Evolutionary conservation across 305 asterid species (phyloP).

Genomic region (Coffea humblotiana): DNA sequence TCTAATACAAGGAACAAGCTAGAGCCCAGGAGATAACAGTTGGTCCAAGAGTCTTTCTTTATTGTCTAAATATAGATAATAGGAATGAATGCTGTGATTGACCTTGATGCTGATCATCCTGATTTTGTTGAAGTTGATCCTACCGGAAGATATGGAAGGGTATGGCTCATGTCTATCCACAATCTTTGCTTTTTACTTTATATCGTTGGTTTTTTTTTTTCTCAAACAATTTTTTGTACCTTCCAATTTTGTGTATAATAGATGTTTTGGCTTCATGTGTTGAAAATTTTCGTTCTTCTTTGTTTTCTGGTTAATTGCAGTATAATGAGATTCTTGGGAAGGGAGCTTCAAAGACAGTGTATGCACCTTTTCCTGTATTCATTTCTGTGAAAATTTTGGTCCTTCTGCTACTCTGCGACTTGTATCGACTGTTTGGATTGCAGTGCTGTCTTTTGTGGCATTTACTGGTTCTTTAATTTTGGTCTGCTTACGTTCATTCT

Average conservation of each 20-base stretch:
- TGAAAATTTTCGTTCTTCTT: background rate
- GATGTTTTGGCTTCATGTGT: background rate
- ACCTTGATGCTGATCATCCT: conserved; percentile 61
- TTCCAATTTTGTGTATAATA: no score
- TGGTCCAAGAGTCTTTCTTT: background rate
- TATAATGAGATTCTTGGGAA: conserved; percentile 92
- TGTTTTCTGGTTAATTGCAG: conserved; percentile 44
- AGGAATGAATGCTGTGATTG: conserved; percentile 62
- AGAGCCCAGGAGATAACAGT: conserved; percentile 21
- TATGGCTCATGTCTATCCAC: conserved; percentile 24
- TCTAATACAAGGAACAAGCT: conserved; percentile 7
- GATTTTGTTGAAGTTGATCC: conserved; percentile 95
- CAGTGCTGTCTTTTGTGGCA: conserved; percentile 12
- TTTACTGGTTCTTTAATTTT: conserved; percentile 2
- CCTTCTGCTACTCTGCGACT: background rate
- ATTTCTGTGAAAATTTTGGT: conserved; percentile 21
- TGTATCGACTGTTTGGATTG: background rate
- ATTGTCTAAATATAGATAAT: background rate
- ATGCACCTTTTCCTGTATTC: conserved; percentile 32
- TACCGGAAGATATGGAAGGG: conserved; percentile 96
- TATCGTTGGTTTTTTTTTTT: background rate
- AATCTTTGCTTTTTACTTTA: conserved; percentile 17
- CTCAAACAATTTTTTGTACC: background rate
- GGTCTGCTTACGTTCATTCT: background rate
- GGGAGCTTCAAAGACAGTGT: conserved; percentile 95